Percentiles rank a stretch among this genome's conserved stretches.
Evolutionary conservation across 2,329 filamentous ascomycete genomes (phyloP).

Genomic region (Colletotrichum sp.): DNA sequence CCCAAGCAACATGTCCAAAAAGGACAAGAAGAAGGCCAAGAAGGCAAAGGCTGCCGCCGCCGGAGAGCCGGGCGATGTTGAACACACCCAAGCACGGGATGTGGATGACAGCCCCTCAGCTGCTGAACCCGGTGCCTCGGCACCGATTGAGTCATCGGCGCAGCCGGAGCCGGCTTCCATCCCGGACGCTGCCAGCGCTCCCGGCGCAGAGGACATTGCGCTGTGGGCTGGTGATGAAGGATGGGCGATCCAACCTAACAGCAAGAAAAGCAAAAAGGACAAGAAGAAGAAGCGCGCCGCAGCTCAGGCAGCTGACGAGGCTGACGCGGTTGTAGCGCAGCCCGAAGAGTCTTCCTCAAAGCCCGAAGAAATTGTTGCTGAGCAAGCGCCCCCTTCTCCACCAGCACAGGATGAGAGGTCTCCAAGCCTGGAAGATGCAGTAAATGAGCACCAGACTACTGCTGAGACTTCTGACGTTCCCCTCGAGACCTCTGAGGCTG

Average conservation of each 20-base stretch:
- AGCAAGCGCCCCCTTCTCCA: not conserved
- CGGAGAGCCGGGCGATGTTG: not conserved
- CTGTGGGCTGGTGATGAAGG: slow-evolving; percentile 11
- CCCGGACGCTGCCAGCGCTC: not conserved
- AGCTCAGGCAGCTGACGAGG: not conserved
- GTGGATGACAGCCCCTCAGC: not conserved
- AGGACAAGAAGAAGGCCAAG: slow-evolving; percentile 25
- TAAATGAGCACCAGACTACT: not conserved
- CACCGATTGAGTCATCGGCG: not conserved
- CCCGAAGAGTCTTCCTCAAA: not conserved
- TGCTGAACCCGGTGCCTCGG: not conserved
- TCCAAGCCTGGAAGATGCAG: not conserved
- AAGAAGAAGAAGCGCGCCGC: slow-evolving; percentile 20
- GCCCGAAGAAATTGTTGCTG: not conserved
- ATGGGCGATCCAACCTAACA: slow-evolving; percentile 16
- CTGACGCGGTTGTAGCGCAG: not conserved
- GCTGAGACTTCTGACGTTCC: not conserved
- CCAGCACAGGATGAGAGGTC: not conserved
- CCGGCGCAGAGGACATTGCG: not conserved
- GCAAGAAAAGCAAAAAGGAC: slow-evolving; percentile 27
- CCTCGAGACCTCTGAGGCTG: not conserved
- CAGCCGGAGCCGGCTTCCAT: not conserved
- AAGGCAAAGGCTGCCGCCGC: slow-evolving; percentile 10
- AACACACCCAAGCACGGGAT: not conserved
- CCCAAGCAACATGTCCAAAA: slow-evolving; percentile 27